A percentile compares a stretch with the other conserved stretches of the same genome.
Evolutionary conservation across 768 basidiomycete species (phyloP).

Genomic region (Psilocybe cyanescens): DNA sequence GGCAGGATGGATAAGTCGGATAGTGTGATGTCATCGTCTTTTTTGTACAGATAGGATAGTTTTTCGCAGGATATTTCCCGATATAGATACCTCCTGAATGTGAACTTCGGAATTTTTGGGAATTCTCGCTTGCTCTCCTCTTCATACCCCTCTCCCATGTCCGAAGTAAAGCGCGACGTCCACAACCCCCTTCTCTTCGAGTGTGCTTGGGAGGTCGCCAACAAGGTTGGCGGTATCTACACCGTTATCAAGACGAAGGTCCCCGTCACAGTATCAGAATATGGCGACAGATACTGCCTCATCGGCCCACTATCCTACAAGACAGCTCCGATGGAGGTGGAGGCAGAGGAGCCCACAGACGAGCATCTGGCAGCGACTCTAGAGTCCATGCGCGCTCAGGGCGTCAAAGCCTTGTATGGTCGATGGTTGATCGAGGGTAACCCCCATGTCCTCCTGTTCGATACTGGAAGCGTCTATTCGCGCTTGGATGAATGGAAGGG

Average conservation of each 20-base stretch:
- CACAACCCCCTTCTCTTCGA: slow-evolving; percentile 87
- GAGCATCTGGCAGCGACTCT: slow-evolving; percentile 77
- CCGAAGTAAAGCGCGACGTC: slow-evolving; percentile 67
- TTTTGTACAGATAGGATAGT: slow-evolving; percentile 13
- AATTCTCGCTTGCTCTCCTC: slow-evolving; percentile 18
- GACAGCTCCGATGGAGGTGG: slow-evolving; percentile 98
- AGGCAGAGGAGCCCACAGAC: slow-evolving; percentile 87
- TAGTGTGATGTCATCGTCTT: slow-evolving; percentile 30
- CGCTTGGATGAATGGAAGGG: slow-evolving; percentile 98
- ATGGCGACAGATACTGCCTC: slow-evolving; percentile 92
- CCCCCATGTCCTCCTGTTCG: slow-evolving; percentile 93
- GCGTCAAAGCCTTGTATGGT: slow-evolving; percentile 94
- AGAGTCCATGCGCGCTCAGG: slow-evolving; percentile 83
- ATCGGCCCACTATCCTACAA: slow-evolving; percentile 99
- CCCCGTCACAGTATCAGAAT: slow-evolving; percentile 96
- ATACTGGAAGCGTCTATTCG: slow-evolving; percentile 86
- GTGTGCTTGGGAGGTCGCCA: slow-evolving; percentile 97
- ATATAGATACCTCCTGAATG: slow-evolving; percentile 18
- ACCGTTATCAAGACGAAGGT: slow-evolving; percentile 99
- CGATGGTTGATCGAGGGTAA: slow-evolving; percentile 98
- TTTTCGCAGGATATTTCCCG: slow-evolving; percentile 21
- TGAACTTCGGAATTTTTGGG: not conserved
- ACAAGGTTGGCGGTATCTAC: slow-evolving; percentile 99
- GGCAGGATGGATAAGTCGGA: slow-evolving; percentile 29
- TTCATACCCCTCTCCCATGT: slow-evolving; percentile 26